These are phyloP conservation scores for Neopestalotiopsis sp. DNA, from an alignment of 2,329 filamentous ascomycete genomes.

Conservation along the genomic window DNA sequence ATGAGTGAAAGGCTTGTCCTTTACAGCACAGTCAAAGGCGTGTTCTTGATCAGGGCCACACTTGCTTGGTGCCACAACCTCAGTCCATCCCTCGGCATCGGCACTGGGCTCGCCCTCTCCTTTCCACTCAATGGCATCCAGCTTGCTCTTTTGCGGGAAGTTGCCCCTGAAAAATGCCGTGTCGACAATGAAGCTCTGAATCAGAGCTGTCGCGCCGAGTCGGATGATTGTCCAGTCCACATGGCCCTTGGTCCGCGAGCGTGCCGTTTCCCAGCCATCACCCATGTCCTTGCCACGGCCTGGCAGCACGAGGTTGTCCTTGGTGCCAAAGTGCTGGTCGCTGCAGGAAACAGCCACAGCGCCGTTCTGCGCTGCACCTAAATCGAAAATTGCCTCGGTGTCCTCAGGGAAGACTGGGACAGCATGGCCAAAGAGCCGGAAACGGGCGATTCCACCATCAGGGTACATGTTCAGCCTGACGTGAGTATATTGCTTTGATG, in stretches of 20 bases:
- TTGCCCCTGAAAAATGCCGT: conserved; percentile 86
- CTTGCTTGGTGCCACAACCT: conserved; percentile 70
- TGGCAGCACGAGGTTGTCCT: conserved; percentile 80
- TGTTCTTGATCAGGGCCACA: conserved; percentile 78
- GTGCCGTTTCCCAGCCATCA: conserved; percentile 85
- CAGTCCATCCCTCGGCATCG: conserved; percentile 66
- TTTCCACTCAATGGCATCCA: conserved; percentile 66
- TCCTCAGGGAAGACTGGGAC: conserved; percentile 77
- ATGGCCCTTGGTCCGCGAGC: conserved; percentile 74
- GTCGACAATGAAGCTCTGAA: conserved; percentile 75
- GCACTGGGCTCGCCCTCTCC: conserved; percentile 59
- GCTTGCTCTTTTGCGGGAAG: conserved; percentile 77
- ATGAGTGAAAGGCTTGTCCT: conserved; percentile 73
- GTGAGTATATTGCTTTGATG: conserved; percentile 75
- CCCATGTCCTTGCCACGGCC: conserved; percentile 85
- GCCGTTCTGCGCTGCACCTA: conserved; percentile 80
- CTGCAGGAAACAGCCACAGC: conserved; percentile 77
- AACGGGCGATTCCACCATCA: conserved; percentile 82
- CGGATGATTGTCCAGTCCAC: conserved; percentile 82
- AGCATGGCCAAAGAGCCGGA: conserved; percentile 77
- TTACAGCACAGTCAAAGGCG: conserved; percentile 61
- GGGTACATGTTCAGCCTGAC: conserved; percentile 85
- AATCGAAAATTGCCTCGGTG: conserved; percentile 70
- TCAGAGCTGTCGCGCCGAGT: conserved; percentile 69
- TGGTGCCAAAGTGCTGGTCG: conserved; percentile 85